phyloP scores from a whole-genome alignment of 2,329 filamentous ascomycete genomes.

The Aspergillus quadrilineatus region DNA sequence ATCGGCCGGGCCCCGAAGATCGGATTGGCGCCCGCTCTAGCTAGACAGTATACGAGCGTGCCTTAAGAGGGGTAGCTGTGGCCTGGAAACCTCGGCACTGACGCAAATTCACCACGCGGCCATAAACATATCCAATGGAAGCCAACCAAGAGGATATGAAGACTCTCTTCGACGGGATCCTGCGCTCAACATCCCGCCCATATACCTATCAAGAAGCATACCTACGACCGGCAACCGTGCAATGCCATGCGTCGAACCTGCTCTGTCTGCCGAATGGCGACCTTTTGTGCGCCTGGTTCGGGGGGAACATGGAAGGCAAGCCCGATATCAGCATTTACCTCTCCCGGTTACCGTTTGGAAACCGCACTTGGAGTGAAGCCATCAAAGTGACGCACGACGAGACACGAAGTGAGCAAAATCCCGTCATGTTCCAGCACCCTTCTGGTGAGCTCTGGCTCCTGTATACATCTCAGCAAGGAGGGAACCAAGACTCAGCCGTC shows the following conservation, averaged over 20 bases:
- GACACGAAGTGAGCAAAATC: slow-evolving; percentile 7
- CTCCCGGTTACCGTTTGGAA: background rate
- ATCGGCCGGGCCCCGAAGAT: background rate
- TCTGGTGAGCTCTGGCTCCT: slow-evolving; percentile 2
- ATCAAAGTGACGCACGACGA: slow-evolving; percentile 1
- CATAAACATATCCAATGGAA: background rate
- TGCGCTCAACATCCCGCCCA: background rate
- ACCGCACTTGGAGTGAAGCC: background rate
- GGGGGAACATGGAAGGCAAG: slow-evolving; percentile 10
- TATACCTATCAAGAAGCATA: slow-evolving; percentile 4
- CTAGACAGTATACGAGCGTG: background rate
- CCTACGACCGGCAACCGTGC: slow-evolving; percentile 3
- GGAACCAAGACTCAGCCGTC: slow-evolving; percentile 3
- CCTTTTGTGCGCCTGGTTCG: slow-evolving; percentile 5
- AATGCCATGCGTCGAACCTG: slow-evolving; percentile 10
- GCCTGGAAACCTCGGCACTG: background rate
- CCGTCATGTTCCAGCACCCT: background rate
- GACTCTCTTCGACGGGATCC: background rate
- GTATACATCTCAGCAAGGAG: background rate
- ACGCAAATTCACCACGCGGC: background rate
- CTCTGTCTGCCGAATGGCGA: slow-evolving; percentile 1
- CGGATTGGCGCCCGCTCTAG: background rate
- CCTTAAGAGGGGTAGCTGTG: background rate
- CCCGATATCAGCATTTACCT: slow-evolving; percentile 10
- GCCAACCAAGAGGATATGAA: background rate